Evolutionary conservation across 306 rosid species (phyloP), one percentile per base, ranked within the genome.

Genomic region (Biancaea sappan): DNA sequence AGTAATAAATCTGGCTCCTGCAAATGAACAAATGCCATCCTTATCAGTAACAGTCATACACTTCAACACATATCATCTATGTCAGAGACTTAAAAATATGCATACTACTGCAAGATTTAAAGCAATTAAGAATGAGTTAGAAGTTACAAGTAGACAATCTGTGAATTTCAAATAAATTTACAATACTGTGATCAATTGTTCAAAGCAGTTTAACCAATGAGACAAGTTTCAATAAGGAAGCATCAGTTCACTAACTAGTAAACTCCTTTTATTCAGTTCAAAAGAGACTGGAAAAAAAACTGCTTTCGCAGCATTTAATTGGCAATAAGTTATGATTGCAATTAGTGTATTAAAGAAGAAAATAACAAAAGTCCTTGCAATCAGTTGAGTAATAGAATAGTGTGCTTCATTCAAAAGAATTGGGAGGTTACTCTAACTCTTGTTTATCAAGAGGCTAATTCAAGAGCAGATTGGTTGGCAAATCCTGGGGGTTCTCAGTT

Each of bases 1-100:
- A 94, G 90, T 54, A 94, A 79, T 52, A 94, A 82, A 90, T 94
- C 98, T 2, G 98, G 98, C 19, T 91, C 97, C 98, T 94, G 91
- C 83, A 82, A 71, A 72, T 40, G 44, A 84, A 61, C 77, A 79
- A 12, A 65, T 38, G 34, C 43, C 35, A 37, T 21, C 9, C 52
- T 46, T 41, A 73, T 65, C 63, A 74, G 46, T 7, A 73, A 66
- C 66, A 52, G 52, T 38, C 34, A 22, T 37, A 52, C 63, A 62
- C 57, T 72, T 64, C 53, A 40, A 60, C 43, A 8, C 76, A 57
- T 28, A 57, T n/a, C 29, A 72, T 41, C 61, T 6, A 59, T 28
- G 35, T 67, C 74, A 79, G 52, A 15, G 5, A 37, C 66, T 50
- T 12, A 70, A 57, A 62, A 14, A 61, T 22, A 54, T 24, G 65